These are phyloP conservation scores for Elaphomyces granulatus DNA, from an alignment of 495 filamentous ascomycete species.

Conservation along the genomic window DNA sequence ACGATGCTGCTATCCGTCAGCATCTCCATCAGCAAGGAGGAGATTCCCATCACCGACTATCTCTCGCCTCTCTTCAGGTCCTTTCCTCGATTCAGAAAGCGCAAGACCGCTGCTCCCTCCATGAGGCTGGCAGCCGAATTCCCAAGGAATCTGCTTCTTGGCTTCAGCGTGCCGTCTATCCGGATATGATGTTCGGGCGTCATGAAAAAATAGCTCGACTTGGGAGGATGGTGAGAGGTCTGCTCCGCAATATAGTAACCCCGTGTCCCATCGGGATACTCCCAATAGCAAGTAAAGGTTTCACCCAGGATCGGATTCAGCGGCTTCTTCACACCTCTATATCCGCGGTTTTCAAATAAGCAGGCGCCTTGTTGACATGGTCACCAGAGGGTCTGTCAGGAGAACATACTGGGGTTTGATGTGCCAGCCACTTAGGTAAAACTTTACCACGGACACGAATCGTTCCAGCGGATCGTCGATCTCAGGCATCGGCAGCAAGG, in stretches of 20 bases:
- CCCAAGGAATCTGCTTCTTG: conserved; percentile 89
- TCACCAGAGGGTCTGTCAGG: background rate
- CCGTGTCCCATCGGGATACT: conserved; percentile 69
- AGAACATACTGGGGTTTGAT: conserved; percentile 90
- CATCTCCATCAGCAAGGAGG: background rate
- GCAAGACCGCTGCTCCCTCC: conserved; percentile 85
- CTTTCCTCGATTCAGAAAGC: conserved; percentile 61
- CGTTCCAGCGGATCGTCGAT: conserved; percentile 83
- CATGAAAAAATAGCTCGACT: conserved; percentile 99
- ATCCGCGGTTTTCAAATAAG: too few species aligned
- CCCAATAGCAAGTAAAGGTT: conserved; percentile 91
- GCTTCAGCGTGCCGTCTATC: conserved; percentile 91
- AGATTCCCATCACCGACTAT: conserved; percentile 50
- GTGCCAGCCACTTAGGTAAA: conserved; percentile 97
- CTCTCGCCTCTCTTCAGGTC: conserved; percentile 51
- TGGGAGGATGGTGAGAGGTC: conserved; percentile 91
- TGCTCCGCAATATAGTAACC: conserved; percentile 97
- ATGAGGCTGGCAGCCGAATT: conserved; percentile 98
- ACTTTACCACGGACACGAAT: conserved; percentile 91
- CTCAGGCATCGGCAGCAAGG: conserved; percentile 69
- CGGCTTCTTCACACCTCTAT: conserved; percentile 93
- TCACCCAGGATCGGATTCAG: conserved; percentile 95
- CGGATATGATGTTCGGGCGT: conserved; percentile 87
- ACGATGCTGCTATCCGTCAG: conserved; percentile 44
- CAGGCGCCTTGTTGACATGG: background rate